These are phyloP conservation scores for Fusarium bulbicola DNA, from an alignment of 2,329 filamentous ascomycete genomes.

Conservation along the genomic window DNA sequence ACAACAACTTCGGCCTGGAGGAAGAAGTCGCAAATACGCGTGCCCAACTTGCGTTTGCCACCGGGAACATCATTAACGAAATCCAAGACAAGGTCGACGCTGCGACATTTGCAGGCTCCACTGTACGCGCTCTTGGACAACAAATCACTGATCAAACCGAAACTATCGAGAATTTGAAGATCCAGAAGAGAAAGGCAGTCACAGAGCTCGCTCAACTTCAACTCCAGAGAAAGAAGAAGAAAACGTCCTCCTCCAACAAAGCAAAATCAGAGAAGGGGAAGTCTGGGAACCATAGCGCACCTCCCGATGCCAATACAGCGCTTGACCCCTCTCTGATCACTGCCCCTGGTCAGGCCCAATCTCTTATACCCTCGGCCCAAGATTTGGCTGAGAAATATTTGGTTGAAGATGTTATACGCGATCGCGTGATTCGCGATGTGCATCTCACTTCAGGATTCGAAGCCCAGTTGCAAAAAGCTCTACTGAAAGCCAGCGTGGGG, in stretches of 20 bases:
- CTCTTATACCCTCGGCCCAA: neutral
- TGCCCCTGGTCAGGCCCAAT: neutral
- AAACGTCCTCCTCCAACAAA: neutral
- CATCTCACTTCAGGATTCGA: neutral
- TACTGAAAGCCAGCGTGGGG: rapidly evolving
- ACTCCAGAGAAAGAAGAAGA: neutral
- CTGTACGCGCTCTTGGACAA: rapidly evolving
- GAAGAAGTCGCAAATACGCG: neutral
- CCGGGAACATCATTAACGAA: rapidly evolving
- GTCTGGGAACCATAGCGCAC: neutral
- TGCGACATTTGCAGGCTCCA: rapidly evolving
- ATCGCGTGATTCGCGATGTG: neutral
- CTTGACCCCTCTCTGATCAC: neutral
- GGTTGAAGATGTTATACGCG: neutral
- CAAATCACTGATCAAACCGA: rapidly evolving
- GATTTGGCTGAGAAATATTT: rapidly evolving
- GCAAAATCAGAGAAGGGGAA: neutral
- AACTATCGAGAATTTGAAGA: neutral
- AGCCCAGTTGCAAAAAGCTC: neutral
- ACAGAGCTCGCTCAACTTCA: neutral
- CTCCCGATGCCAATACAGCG: neutral
- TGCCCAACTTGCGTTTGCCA: neutral
- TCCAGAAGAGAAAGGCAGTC: neutral
- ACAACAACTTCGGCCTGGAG: neutral
- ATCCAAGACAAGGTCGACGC: neutral